A percentile compares a stretch with the other conserved stretches of the same genome.
phyloP scores from a whole-genome alignment of 371 early-diverging fungal species.

The Parasitella parasitica region DNA sequence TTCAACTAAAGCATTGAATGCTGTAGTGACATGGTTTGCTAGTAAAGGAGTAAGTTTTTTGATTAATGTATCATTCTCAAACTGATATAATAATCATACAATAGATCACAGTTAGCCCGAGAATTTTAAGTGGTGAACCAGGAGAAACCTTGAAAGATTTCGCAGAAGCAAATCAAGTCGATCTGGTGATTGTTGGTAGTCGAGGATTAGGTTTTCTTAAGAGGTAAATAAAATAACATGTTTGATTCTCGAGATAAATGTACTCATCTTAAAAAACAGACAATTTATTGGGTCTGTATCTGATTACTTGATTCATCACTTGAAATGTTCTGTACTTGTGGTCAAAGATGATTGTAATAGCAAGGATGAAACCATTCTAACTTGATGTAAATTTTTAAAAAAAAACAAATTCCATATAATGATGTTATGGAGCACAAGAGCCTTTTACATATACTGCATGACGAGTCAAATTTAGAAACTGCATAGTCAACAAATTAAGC shows the following conservation, averaged over 20 bases:
- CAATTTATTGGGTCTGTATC: slow-evolving; percentile 35
- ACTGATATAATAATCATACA: not conserved
- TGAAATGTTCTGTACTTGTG: slow-evolving; percentile 26
- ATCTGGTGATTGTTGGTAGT: slow-evolving; percentile 24
- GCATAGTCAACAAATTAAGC: not conserved
- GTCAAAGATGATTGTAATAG: slow-evolving; percentile 15
- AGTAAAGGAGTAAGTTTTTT: slow-evolving; percentile 27
- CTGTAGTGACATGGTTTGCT: slow-evolving; percentile 18
- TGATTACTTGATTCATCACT: slow-evolving; percentile 24
- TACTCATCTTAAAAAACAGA: not conserved
- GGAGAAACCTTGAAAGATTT: slow-evolving; percentile 27
- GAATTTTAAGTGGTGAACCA: slow-evolving; percentile 26
- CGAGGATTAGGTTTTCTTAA: slow-evolving; percentile 27
- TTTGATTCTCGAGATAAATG: not conserved
- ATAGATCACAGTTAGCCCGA: slow-evolving; percentile 18
- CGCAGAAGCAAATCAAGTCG: slow-evolving; percentile 23
- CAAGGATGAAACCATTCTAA: not conserved
- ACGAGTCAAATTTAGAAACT: not conserved
- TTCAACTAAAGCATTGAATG: slow-evolving; percentile 15
- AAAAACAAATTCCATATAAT: too few species aligned
- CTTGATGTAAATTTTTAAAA: too few species aligned
- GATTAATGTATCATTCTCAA: not conserved
- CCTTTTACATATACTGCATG: too few species aligned
- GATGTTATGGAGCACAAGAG: not conserved
- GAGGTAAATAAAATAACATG: slow-evolving; percentile 1